phyloP scores from a whole-genome alignment of 2,329 filamentous ascomycete genomes.

The Thermothelomyces thermophilus region DNA sequence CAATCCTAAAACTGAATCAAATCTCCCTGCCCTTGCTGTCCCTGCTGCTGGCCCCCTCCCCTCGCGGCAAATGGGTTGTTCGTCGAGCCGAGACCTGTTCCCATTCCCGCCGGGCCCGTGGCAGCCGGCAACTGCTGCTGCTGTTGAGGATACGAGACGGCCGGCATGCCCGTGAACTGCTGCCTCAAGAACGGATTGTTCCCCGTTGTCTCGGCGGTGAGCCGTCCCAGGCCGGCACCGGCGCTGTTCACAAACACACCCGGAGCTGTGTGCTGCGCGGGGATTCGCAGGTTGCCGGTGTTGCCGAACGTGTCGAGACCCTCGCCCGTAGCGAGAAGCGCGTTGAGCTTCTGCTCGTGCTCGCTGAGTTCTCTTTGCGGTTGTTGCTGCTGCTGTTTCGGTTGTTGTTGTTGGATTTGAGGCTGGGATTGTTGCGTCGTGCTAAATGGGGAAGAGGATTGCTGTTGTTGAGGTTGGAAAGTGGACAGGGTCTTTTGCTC shows the following conservation, averaged over 20 bases:
- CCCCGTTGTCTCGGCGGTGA: constrained; percentile 66
- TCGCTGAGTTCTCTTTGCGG: constrained; percentile 53
- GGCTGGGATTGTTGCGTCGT: constrained; percentile 34
- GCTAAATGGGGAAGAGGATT: constrained; percentile 28
- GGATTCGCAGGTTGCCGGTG: constrained; percentile 90
- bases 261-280: constrained; percentile 91
- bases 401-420: constrained; percentile 38
- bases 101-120: constrained; percentile 51
- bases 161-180: constrained; percentile 74
- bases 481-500: constrained; percentile 72
- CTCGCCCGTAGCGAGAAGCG: constrained; percentile 77
- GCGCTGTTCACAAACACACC: constrained; percentile 96
- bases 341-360: constrained; percentile 72
- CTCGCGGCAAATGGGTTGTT: constrained; percentile 53
- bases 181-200: constrained; percentile 86
- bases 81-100: constrained; percentile 33
- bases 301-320: constrained; percentile 98
- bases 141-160: constrained; percentile 42
- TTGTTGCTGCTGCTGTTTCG: constrained; percentile 35
- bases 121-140: constrained; percentile 44
- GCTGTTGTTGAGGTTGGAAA: constrained; percentile 45
- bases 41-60: constrained; percentile 37
- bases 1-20: constrained; percentile 54
- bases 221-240: constrained; percentile 65
- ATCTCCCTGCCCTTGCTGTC: constrained; percentile 40